Evolutionary conservation across 768 basidiomycete species (phyloP).

Genomic region (Cystofilobasidium capitatum): DNA sequence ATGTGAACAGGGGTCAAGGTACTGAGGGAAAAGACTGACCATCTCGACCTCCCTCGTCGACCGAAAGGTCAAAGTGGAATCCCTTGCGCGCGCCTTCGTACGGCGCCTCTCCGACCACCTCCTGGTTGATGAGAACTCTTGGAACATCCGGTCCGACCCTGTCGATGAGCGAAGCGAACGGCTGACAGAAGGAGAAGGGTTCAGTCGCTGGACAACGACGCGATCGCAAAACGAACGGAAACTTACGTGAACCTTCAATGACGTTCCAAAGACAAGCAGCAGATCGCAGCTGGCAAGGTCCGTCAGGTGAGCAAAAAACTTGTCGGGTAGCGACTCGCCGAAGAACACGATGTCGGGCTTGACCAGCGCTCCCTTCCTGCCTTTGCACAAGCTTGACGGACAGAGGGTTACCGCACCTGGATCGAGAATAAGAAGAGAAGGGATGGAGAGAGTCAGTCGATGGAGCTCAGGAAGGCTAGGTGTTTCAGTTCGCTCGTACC

Average conservation of each 20-base stretch:
- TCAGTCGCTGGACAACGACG: background rate
- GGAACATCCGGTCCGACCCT: conserved; percentile 53
- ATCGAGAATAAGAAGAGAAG: background rate
- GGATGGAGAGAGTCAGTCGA: too few relatives aligned
- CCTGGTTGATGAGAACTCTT: conserved; percentile 81
- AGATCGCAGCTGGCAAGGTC: conserved; percentile 53
- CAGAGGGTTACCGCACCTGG: conserved; percentile 7
- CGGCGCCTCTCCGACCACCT: conserved; percentile 62
- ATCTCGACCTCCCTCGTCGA: conserved; percentile 37
- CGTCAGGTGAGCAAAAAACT: background rate
- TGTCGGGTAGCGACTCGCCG: conserved; percentile 50
- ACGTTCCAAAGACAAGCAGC: conserved; percentile 83
- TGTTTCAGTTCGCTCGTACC: too few relatives aligned
- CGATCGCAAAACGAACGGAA: background rate
- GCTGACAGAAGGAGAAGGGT: conserved; percentile 43
- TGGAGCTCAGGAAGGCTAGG: too few relatives aligned
- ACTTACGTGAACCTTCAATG: conserved; percentile 52
- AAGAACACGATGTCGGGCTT: conserved; percentile 97
- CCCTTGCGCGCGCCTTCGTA: conserved; percentile 48
- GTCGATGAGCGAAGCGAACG: conserved; percentile 69
- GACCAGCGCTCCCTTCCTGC: conserved; percentile 43
- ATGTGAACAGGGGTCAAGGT: too few relatives aligned
- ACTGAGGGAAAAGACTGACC: background rate
- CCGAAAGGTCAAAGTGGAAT: conserved; percentile 47
- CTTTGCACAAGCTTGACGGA: background rate